These are phyloP conservation scores for Wickerhamiella azymoides DNA, from an alignment of 805 yeast genomes.

Conservation along the genomic window DNA sequence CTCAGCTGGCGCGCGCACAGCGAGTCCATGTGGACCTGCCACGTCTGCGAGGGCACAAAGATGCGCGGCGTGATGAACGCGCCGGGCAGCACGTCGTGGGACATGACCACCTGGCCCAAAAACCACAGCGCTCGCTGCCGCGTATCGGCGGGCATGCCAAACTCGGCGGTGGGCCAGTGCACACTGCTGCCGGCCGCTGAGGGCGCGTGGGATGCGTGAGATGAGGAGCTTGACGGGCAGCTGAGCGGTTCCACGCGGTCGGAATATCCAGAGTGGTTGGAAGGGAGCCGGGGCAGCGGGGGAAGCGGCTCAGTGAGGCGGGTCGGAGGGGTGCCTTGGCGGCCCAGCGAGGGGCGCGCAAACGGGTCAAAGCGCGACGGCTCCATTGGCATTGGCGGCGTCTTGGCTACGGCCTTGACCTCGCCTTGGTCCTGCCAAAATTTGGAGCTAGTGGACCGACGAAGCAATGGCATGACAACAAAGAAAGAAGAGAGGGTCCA, in stretches of 20 bases:
- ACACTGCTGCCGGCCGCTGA: neutral
- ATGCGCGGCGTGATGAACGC: conserved; percentile 8
- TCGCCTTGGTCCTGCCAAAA: neutral
- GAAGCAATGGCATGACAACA: neutral
- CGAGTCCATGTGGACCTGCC: conserved; percentile 3
- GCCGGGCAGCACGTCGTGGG: conserved; percentile 3
- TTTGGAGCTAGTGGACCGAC: neutral
- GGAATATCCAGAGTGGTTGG: too few species aligned
- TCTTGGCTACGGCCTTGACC: neutral
- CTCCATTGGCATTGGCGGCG: neutral
- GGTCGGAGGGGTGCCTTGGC: too few species aligned
- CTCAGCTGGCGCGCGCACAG: neutral
- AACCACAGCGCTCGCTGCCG: conserved; percentile 8
- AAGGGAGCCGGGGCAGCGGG: too few species aligned
- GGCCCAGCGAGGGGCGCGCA: too few species aligned
- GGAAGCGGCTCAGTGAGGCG: too few species aligned
- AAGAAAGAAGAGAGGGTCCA: neutral
- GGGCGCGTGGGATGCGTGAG: too few species aligned
- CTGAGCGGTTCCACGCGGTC: too few species aligned
- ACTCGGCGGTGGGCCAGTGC: neutral
- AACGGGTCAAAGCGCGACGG: too few species aligned
- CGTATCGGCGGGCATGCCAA: conserved; percentile 1
- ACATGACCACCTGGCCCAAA: conserved; percentile 4
- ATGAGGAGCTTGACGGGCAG: too few species aligned
- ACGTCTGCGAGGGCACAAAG: conserved; percentile 6